These are phyloP conservation scores for Dioscorea dumetorum DNA, from an alignment of 106 monocot genomes.

Conservation along the genomic window DNA sequence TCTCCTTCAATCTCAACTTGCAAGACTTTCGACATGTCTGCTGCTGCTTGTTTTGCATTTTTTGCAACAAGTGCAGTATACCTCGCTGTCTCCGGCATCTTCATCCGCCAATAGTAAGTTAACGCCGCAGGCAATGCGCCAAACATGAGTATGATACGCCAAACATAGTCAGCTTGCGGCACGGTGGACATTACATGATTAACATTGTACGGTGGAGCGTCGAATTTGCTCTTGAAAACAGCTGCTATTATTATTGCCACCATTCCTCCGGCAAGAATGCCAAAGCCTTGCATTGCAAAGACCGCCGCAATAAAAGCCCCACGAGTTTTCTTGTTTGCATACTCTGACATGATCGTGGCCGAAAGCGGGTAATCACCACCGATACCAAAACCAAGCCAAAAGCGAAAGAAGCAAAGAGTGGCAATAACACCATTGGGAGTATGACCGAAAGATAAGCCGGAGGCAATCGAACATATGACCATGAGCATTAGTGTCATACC, in stretches of 20 bases:
- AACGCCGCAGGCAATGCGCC: no score
- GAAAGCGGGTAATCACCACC: slow-evolving; percentile 77
- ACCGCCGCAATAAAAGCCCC: slow-evolving; percentile 76
- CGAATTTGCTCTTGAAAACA: slow-evolving; percentile 20
- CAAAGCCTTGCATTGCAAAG: slow-evolving; percentile 78
- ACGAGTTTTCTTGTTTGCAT: slow-evolving; percentile 80
- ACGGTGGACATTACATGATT: slow-evolving; percentile 32
- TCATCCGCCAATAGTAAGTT: no score
- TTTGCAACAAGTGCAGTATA: slow-evolving; percentile 26
- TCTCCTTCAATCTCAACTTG: slow-evolving; percentile 11
- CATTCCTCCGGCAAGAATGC: slow-evolving; percentile 56
- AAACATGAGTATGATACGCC: no score
- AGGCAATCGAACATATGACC: slow-evolving; percentile 60
- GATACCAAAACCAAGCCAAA: slow-evolving; percentile 83
- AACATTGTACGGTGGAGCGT: slow-evolving; percentile 24
- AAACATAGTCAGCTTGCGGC: slow-evolving; percentile 20
- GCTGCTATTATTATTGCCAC: slow-evolving; percentile 37
- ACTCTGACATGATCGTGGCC: slow-evolving; percentile 90
- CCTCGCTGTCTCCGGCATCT: no score
- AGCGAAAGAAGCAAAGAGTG: slow-evolving; percentile 84
- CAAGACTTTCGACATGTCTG: slow-evolving; percentile 62
- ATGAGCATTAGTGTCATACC: slow-evolving; percentile 58
- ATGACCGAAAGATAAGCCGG: slow-evolving; percentile 53
- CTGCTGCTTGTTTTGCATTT: slow-evolving; percentile 49
- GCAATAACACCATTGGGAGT: slow-evolving; percentile 28